phyloP scores from a whole-genome alignment of 2,329 filamentous ascomycete genomes.

The Arachnopeziza araneosa region DNA sequence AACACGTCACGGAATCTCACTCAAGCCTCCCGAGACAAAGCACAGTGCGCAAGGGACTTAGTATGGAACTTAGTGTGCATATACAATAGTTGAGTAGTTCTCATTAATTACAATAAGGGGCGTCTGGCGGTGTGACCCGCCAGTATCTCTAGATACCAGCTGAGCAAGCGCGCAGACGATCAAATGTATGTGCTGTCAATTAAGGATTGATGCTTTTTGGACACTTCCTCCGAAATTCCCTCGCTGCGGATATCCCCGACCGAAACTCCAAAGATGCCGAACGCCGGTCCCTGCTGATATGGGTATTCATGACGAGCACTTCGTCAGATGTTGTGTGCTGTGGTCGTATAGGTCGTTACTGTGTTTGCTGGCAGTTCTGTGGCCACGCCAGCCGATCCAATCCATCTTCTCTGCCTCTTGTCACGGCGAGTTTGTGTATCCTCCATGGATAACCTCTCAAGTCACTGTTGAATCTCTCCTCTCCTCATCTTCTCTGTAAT shows the following conservation, averaged over 20 bases:
- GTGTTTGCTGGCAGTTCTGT: no score
- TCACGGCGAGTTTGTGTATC: background rate
- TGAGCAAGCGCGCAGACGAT: background rate
- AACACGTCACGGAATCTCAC: background rate
- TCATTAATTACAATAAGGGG: background rate
- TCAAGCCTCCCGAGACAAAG: background rate
- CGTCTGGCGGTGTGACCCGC: background rate
- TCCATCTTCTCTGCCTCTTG: background rate
- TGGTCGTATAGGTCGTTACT: background rate
- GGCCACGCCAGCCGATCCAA: background rate
- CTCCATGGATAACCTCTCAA: background rate
- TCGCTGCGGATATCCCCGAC: background rate
- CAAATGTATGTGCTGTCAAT: background rate
- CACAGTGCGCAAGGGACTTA: background rate
- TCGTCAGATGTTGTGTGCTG: background rate
- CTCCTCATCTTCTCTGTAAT: constrained; percentile 38
- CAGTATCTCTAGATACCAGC: background rate
- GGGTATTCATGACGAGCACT: background rate
- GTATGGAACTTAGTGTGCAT: background rate
- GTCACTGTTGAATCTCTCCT: background rate
- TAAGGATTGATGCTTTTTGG: background rate
- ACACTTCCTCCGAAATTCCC: background rate
- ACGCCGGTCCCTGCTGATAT: background rate
- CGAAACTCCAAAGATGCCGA: background rate
- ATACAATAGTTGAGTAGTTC: background rate